phyloP scores from a whole-genome alignment of 2,329 filamentous ascomycete species.

The Tolypocladium sp. region DNA sequence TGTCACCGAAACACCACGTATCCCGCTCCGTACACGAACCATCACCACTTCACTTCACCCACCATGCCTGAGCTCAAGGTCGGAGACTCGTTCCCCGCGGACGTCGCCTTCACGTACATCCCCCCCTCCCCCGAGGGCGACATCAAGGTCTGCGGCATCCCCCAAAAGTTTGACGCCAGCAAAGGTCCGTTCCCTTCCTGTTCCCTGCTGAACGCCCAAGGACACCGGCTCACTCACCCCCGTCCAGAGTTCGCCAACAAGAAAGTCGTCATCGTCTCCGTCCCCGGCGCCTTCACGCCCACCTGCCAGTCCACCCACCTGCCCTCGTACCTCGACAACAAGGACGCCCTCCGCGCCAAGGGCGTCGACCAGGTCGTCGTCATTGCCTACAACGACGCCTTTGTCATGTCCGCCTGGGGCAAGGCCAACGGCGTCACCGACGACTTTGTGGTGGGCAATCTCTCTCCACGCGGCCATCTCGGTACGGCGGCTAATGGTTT shows the following conservation, averaged over 20 bases:
- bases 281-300: conserved; percentile 72
- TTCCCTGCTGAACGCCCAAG: background rate
- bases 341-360: conserved; percentile 63
- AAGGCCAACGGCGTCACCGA: conserved; percentile 76
- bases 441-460: conserved; percentile 45
- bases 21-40: background rate
- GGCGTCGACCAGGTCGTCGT: conserved; percentile 76
- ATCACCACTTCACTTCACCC: background rate
- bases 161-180: conserved; percentile 69
- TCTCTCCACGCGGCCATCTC: background rate
- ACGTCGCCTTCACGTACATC: conserved; percentile 76
- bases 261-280: conserved; percentile 46
- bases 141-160: conserved; percentile 69
- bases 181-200: conserved; percentile 41
- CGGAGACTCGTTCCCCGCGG: conserved; percentile 76
- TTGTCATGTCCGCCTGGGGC: conserved; percentile 81
- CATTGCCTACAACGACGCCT: conserved; percentile 77
- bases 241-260: conserved; percentile 43
- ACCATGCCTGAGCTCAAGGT: conserved; percentile 59
- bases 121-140: conserved; percentile 62
- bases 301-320: conserved; percentile 77
- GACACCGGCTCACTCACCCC: background rate
- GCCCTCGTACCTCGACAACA: conserved; percentile 68
- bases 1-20: background rate
- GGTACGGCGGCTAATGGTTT: too few species aligned